These are phyloP conservation scores for Elsinoe fawcettii DNA, from an alignment of 2,329 filamentous ascomycete species.

Conservation along the genomic window DNA sequence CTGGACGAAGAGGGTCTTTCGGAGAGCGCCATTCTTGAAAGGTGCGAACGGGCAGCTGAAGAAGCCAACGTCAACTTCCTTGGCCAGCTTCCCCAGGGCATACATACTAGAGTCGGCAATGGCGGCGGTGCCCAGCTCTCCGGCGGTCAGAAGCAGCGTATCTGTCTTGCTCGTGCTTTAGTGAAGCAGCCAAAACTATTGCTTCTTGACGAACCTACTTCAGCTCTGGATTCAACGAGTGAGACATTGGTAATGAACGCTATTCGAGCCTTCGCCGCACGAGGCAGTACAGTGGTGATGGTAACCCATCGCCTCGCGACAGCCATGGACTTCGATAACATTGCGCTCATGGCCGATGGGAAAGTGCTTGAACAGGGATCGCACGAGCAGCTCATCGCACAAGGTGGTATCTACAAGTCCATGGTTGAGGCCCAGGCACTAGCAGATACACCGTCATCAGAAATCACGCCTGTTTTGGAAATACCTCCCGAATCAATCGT, in stretches of 20 bases:
- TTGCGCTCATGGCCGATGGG: slow-evolving; percentile 66
- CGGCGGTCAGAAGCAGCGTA: slow-evolving; percentile 40
- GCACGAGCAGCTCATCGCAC: slow-evolving; percentile 45
- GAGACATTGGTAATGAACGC: slow-evolving; percentile 38
- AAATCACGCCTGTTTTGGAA: slow-evolving; percentile 1
- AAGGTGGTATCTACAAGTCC: slow-evolving; percentile 16
- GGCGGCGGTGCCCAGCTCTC: slow-evolving; percentile 34
- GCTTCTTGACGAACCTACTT: slow-evolving; percentile 42
- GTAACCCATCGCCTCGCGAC: slow-evolving; percentile 72
- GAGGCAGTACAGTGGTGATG: slow-evolving; percentile 55
- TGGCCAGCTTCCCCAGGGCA: slow-evolving; percentile 37
- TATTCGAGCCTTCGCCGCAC: slow-evolving; percentile 34
- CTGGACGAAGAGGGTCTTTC: slow-evolving; percentile 21
- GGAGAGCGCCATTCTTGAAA: slow-evolving; percentile 22
- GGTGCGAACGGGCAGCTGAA: slow-evolving; percentile 29
- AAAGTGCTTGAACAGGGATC: slow-evolving; percentile 55
- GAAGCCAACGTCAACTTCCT: slow-evolving; percentile 39
- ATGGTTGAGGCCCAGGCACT: slow-evolving; percentile 18
- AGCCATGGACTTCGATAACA: slow-evolving; percentile 70
- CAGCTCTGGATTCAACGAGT: slow-evolving; percentile 38
- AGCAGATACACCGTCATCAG: slow-evolving; percentile 1
- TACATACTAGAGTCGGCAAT: slow-evolving; percentile 38
- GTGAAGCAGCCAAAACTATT: slow-evolving; percentile 39
- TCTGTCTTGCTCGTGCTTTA: slow-evolving; percentile 41
- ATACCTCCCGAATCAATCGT: background rate